phyloP scores from a whole-genome alignment of 164 flowering plant species.

The Stephania cephalantha region DNA sequence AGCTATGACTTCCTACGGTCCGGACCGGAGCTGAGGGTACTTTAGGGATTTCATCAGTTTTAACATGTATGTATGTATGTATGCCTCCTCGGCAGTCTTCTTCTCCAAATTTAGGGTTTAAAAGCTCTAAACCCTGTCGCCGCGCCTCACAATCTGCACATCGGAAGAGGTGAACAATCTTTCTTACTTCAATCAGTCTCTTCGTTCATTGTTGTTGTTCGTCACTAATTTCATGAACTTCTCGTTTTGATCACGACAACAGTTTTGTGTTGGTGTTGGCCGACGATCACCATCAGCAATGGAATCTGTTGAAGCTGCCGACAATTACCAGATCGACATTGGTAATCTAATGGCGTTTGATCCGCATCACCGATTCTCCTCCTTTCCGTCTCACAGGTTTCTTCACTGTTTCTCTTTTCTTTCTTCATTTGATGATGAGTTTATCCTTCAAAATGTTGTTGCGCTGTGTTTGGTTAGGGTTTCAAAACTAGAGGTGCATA shows the following conservation, averaged over 20 bases:
- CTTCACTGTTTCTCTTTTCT: not conserved
- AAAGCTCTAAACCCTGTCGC: too few relatives aligned
- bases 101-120: too few relatives aligned
- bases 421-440: not conserved
- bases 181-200: too few relatives aligned
- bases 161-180: too few relatives aligned
- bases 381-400: conserved; percentile 58
- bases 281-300: not conserved
- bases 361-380: conserved; percentile 43
- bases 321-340: conserved; percentile 41
- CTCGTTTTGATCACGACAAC: not conserved
- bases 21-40: too few relatives aligned
- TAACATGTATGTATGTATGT: too few relatives aligned
- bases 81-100: too few relatives aligned
- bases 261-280: not conserved
- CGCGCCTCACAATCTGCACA: too few relatives aligned
- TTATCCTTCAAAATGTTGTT: not conserved
- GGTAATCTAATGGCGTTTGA: conserved; percentile 72
- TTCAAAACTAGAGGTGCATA: too few relatives aligned
- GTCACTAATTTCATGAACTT: not conserved
- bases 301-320: not conserved
- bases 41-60: too few relatives aligned
- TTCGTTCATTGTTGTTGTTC: not conserved
- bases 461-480: not conserved
- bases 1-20: too few relatives aligned